phyloP scores from a whole-genome alignment of 495 filamentous ascomycete species.

The Saxispiralis lemnorum region DNA sequence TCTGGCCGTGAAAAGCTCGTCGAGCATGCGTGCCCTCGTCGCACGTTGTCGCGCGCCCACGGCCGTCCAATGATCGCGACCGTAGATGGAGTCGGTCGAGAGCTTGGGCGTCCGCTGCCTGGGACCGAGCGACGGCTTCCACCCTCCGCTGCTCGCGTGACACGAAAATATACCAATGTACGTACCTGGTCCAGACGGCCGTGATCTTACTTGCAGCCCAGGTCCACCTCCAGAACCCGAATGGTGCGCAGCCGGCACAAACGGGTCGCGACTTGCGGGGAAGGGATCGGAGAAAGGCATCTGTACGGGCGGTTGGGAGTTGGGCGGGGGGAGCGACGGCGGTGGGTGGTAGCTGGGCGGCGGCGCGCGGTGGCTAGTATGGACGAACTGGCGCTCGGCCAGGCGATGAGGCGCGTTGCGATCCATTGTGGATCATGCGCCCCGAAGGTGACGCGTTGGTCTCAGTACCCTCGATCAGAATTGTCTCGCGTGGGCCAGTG shows the following conservation, averaged over 20 bases:
- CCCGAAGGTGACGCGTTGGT: no score
- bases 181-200: slow-evolving; percentile 14
- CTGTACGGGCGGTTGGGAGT: slow-evolving; percentile 23
- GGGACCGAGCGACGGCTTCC: not conserved
- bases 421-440: slow-evolving; percentile 17
- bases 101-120: not conserved
- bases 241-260: slow-evolving; percentile 17
- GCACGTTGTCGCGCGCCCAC: no score
- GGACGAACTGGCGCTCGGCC: slow-evolving; percentile 19
- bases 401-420: slow-evolving; percentile 17
- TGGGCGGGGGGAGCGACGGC: slow-evolving; percentile 11
- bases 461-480: no score
- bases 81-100: not conserved
- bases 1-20: no score
- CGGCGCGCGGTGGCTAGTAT: not conserved
- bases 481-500: no score
- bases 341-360: slow-evolving; percentile 12
- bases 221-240: slow-evolving; percentile 14
- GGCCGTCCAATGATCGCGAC: no score
- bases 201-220: slow-evolving; percentile 14
- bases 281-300: slow-evolving; percentile 26
- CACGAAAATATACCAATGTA: not conserved
- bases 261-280: slow-evolving; percentile 21
- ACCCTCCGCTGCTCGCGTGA: not conserved
- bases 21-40: no score